Conservation (phyloP, 1,139 yeast genomes). For the Magnusiomyces fungicola region DNA sequence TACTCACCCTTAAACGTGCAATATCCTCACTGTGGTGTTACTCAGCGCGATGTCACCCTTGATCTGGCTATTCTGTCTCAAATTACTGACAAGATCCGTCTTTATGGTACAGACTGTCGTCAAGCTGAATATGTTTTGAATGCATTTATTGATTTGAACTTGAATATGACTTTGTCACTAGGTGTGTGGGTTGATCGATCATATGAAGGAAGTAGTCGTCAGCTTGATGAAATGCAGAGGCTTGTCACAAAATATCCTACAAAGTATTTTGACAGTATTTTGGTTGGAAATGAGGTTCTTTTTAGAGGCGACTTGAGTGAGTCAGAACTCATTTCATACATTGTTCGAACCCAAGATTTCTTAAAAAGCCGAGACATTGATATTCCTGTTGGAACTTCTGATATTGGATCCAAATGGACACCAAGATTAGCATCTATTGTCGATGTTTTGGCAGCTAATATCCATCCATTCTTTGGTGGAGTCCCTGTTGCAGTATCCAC, state of each 20-base stretch:
- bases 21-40: constrained; percentile 39
- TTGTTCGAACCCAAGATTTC: constrained; percentile 39
- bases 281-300: constrained; percentile 58
- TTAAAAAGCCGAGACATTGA: constrained; percentile 30
- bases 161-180: constrained; percentile 51
- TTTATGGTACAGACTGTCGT: constrained; percentile 58
- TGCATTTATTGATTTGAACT: constrained; percentile 43
- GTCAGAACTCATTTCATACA: constrained; percentile 37
- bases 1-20: constrained; percentile 49
- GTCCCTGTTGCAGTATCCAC: constrained; percentile 43
- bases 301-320: constrained; percentile 45
- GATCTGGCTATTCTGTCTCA: constrained; percentile 53
- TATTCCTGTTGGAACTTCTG: constrained; percentile 51
- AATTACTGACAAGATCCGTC: constrained; percentile 49
- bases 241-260: constrained; percentile 42
- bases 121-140: constrained; percentile 49
- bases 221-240: constrained; percentile 34
- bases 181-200: constrained; percentile 57
- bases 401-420: constrained; percentile 42
- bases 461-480: constrained; percentile 67
- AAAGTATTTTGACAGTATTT: constrained; percentile 43
- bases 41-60: constrained; percentile 42
- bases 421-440: constrained; percentile 32
- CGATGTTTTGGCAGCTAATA: constrained; percentile 56
- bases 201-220: constrained; percentile 39